Percentiles rank a stretch among this genome's conserved stretches.
Conservation (phyloP, 208 protist species). For the Trypanosoma caninum region DNA sequence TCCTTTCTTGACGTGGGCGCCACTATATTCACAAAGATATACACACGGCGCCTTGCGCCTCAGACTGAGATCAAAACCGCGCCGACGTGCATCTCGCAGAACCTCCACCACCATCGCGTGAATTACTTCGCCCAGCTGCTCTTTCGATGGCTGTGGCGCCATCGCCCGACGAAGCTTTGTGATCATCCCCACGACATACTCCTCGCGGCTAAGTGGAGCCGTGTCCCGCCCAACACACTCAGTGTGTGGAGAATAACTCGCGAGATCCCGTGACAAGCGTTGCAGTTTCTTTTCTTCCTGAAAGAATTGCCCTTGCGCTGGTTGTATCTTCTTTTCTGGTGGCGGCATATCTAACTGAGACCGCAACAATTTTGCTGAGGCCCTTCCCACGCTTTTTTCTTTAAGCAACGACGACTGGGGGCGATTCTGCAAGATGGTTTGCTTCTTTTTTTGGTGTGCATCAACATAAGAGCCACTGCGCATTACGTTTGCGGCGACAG, state of each 20-base stretch:
- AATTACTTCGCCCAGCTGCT: conserved; percentile 56
- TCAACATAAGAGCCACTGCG: conserved; percentile 2
- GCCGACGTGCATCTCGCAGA: conserved; percentile 20
- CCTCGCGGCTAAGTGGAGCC: background rate
- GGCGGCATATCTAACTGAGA: too few relatives aligned
- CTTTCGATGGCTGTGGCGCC: conserved; percentile 47
- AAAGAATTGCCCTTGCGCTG: background rate
- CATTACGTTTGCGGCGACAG: background rate
- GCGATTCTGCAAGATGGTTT: conserved; percentile 2
- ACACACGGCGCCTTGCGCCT: conserved; percentile 37
- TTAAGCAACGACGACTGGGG: background rate
- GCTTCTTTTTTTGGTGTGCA: conserved; percentile 1
- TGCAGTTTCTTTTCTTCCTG: background rate
- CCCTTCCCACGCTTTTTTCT: background rate
- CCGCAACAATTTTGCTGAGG: too few relatives aligned
- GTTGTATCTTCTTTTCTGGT: too few relatives aligned
- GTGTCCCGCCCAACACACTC: background rate
- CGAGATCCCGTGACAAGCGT: background rate
- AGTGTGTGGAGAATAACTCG: background rate
- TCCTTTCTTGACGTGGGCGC: conserved; percentile 3
- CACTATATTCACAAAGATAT: conserved; percentile 21
- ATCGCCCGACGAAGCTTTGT: conserved; percentile 55
- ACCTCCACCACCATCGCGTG: conserved; percentile 70
- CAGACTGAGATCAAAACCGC: conserved; percentile 26
- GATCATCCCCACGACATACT: conserved; percentile 30